Evolutionary conservation across 1,284 basidiomycete species (phyloP).

Genomic region (Stygiomarasmius scandens): DNA sequence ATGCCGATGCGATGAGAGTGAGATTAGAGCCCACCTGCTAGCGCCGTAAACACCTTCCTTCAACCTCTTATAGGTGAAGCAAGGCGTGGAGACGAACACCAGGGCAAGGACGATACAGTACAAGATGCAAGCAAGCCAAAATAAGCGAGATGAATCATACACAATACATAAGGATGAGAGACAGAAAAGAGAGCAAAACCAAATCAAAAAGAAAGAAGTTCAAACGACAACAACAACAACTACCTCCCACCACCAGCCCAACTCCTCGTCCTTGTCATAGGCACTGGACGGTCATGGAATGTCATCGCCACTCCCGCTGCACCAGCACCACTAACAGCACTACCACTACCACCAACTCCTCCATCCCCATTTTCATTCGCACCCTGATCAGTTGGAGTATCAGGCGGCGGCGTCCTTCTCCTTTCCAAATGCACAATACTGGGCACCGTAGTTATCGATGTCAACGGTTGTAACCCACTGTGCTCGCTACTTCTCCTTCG

Average conservation of each 20-base stretch:
- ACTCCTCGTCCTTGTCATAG: slow-evolving; percentile 14
- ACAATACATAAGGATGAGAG: slow-evolving; percentile 1
- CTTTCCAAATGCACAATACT: slow-evolving; percentile 40
- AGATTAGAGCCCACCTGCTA: not conserved
- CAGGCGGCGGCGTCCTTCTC: slow-evolving; percentile 26
- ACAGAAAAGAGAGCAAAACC: not conserved
- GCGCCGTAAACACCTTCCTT: too few relatives aligned
- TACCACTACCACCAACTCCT: too few relatives aligned
- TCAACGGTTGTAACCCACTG: slow-evolving; percentile 44
- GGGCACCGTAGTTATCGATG: slow-evolving; percentile 34
- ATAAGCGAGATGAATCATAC: not conserved
- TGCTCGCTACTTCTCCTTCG: slow-evolving; percentile 37
- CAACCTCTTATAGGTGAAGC: too few relatives aligned
- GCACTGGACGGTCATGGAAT: not conserved
- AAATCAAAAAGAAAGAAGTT: not conserved
- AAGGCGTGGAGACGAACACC: not conserved
- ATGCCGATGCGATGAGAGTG: not conserved
- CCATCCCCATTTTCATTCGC: not conserved
- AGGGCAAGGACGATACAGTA: not conserved
- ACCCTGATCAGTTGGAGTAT: not conserved
- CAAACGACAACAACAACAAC: not conserved
- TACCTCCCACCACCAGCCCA: slow-evolving; percentile 16
- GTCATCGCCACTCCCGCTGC: not conserved
- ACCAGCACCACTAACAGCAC: too few relatives aligned
- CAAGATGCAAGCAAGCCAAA: slow-evolving; percentile 7